phyloP scores from a whole-genome alignment of 495 filamentous ascomycete species.

The Penicillium coffeae region DNA sequence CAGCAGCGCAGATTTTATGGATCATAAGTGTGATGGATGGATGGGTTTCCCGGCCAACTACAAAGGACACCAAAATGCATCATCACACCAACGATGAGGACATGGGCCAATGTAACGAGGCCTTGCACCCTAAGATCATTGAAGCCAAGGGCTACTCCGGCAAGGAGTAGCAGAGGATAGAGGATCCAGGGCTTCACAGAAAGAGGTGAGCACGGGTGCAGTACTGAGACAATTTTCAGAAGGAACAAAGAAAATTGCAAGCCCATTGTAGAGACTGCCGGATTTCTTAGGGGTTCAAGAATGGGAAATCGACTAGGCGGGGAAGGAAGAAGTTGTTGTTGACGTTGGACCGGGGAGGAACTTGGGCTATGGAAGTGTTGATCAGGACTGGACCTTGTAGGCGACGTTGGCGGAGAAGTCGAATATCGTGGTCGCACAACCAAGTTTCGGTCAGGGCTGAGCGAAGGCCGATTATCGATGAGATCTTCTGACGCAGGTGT shows the following conservation, averaged over 20 bases:
- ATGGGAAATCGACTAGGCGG: conserved; percentile 30
- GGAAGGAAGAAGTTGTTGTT: conserved; percentile 59
- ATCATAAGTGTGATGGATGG: neutral
- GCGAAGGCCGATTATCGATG: conserved; percentile 17
- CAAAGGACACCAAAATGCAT: conserved; percentile 34
- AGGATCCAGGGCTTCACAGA: conserved; percentile 54
- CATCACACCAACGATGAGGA: conserved; percentile 28
- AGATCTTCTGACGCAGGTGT: conserved; percentile 13
- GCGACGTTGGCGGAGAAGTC: conserved; percentile 22
- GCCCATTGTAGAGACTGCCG: conserved; percentile 20
- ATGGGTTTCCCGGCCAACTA: conserved; percentile 21
- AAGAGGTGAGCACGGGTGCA: conserved; percentile 58
- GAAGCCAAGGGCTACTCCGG: conserved; percentile 47
- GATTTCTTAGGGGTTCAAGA: conserved; percentile 22
- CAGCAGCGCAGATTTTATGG: neutral
- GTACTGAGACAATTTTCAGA: conserved; percentile 51
- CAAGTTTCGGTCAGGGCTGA: conserved; percentile 34
- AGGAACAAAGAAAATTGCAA: conserved; percentile 49
- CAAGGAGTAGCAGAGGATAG: conserved; percentile 59
- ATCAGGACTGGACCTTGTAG: conserved; percentile 15
- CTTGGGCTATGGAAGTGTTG: conserved; percentile 24
- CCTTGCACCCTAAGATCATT: conserved; percentile 25
- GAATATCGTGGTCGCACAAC: conserved; percentile 34
- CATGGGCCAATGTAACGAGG: conserved; percentile 26
- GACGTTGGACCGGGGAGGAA: conserved; percentile 27